Evolutionary conservation across 177 flowering plant species (phyloP), one percentile per base, ranked within the genome.

Genomic region (Vitis hybrid): DNA sequence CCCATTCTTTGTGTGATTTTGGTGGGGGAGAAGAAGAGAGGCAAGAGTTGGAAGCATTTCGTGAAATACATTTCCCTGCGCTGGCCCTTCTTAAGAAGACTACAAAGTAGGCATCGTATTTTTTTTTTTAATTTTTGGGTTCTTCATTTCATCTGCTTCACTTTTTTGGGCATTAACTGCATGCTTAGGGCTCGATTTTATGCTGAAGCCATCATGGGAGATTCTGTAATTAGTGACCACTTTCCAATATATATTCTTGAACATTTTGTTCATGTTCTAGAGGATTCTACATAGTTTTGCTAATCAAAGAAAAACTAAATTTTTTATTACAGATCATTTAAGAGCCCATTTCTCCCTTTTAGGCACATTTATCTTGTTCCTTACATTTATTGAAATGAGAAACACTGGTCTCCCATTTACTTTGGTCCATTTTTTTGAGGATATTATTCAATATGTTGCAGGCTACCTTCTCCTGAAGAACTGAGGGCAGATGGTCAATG

Each of bases 1-100:
- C 99, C 71, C 97, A 96, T 85, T 96, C 99, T 59, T 71, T 94
- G 52, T 96, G 99, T 79, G 86, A 94, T 51, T 96, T 88, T 86
- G 98, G 97, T 71, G 99, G 99, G 65, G 99, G 97, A 52, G 91
- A 86, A 72, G 87, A 83, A 63, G 99, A 96, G 78, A 83, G 78
- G 71, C 66, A 74, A 66, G 98, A 94, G 75, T 78, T 96, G 82
- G 93, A 96, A 75, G 91, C 94, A 76, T 96, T 82, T 73, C 90
- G 99, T 30, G 77, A 84, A 79, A 81, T 84, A 60, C 99, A 96
- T 82, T 93, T 96, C 73, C 98, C 99, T 78, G 91, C 90, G 51
- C 72, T 96, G 76, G 67, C 87, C 21, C 83, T 66, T 65, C 84
- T 89, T 12, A 78, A 79, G 83, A 88, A 83, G 72, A 83, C 76